Evolutionary conservation across 257 asterid genomes (phyloP).

Genomic region (Salvia rosmarinus): DNA sequence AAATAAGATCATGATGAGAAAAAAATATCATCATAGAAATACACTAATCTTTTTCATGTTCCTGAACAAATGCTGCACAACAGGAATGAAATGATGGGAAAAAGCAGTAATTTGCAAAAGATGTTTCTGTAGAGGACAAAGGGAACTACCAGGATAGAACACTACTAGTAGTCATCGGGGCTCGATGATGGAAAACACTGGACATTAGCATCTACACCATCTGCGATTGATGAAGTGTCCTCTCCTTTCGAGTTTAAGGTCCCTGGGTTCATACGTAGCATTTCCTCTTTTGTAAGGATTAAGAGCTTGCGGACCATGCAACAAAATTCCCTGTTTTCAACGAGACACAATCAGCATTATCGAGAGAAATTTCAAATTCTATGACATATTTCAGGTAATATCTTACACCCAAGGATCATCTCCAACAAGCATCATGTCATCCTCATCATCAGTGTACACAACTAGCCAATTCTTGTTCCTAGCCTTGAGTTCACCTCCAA

Average conservation of each 20-base stretch:
- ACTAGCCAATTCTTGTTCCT: slow-evolving; percentile 80
- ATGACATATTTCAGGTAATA: background rate
- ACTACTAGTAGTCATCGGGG: slow-evolving; percentile 50
- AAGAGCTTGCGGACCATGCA: slow-evolving; percentile 87
- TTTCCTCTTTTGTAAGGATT: slow-evolving; percentile 86
- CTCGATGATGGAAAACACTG: slow-evolving; percentile 51
- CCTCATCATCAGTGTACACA: slow-evolving; percentile 94
- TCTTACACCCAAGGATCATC: slow-evolving; percentile 99
- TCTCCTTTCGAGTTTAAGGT: slow-evolving; percentile 69
- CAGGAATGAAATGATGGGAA: background rate
- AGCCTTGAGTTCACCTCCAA: slow-evolving; percentile 77
- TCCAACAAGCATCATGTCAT: slow-evolving; percentile 99
- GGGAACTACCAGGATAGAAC: slow-evolving; percentile 36
- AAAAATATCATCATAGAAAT: background rate
- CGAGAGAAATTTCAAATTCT: background rate
- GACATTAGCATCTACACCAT: slow-evolving; percentile 61
- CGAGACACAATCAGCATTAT: background rate
- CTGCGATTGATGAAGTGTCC: slow-evolving; percentile 67
- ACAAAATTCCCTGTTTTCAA: slow-evolving; percentile 77
- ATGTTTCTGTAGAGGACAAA: slow-evolving; percentile 12
- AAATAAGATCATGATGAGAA: background rate
- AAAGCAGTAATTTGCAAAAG: background rate
- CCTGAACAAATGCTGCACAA: background rate
- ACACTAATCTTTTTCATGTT: background rate
- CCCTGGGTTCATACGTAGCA: slow-evolving; percentile 80